Percentiles rank a stretch among this genome's conserved stretches.
phyloP scores from a whole-genome alignment of 2,329 filamentous ascomycete genomes.

The Pseudogymnoascus sp. region DNA sequence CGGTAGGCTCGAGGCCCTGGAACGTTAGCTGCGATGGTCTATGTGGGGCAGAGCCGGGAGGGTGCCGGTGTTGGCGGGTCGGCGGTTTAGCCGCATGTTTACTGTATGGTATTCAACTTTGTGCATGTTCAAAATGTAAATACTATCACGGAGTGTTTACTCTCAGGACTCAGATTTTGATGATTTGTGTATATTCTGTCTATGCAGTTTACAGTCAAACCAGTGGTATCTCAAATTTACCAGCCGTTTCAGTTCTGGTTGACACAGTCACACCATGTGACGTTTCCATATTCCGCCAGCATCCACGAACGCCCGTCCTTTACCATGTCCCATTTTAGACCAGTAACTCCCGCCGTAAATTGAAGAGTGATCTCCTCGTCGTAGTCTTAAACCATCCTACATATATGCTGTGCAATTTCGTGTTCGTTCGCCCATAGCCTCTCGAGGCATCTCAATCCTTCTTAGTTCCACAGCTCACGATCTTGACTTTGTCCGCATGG shows the following conservation, averaged over 20 bases:
- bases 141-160: not conserved
- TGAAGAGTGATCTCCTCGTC: not conserved
- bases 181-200: not conserved
- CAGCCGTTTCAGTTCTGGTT: not conserved
- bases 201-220: not conserved
- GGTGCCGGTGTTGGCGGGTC: conserved; percentile 1
- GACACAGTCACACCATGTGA: conserved; percentile 2
- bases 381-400: not conserved
- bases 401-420: not conserved
- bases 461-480: conserved; percentile 79
- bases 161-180: not conserved
- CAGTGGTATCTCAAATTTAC: not conserved
- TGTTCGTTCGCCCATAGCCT: not conserved
- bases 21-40: not conserved
- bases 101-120: not conserved
- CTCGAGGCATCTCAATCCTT: not conserved
- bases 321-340: not conserved
- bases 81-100: conserved; percentile 2
- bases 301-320: not conserved
- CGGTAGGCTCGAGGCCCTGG: not conserved
- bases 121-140: not conserved
- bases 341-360: not conserved
- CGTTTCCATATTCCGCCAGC: not conserved
- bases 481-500: conserved; percentile 89
- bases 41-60: not conserved